Evolutionary conservation across 768 basidiomycete genomes (phyloP).

Genomic region (Dictyophora rubrovolvata): DNA sequence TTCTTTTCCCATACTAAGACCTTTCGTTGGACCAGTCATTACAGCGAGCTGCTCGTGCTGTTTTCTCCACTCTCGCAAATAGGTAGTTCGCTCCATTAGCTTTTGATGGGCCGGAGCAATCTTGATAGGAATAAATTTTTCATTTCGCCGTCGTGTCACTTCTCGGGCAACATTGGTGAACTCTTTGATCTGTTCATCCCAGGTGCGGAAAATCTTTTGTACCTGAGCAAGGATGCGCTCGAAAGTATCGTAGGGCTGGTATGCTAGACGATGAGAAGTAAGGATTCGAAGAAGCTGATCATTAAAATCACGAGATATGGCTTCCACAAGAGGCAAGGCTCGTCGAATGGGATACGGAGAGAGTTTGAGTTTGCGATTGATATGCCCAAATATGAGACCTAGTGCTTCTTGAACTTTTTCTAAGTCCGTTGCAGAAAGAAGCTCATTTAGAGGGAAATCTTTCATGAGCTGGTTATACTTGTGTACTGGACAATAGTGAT

Average conservation of each 20-base stretch:
- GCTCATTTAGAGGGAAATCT: slow-evolving; percentile 95
- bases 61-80: slow-evolving; percentile 86
- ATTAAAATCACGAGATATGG: slow-evolving; percentile 96
- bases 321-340: slow-evolving; percentile 93
- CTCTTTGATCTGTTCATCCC: slow-evolving; percentile 87
- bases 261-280: slow-evolving; percentile 83
- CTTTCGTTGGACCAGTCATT: slow-evolving; percentile 94
- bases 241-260: slow-evolving; percentile 90
- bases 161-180: slow-evolving; percentile 91
- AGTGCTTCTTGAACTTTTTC: slow-evolving; percentile 91
- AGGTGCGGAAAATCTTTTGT: slow-evolving; percentile 69
- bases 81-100: slow-evolving; percentile 77
- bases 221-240: slow-evolving; percentile 73
- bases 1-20: slow-evolving; percentile 62
- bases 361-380: slow-evolving; percentile 90
- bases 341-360: slow-evolving; percentile 96
- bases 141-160: slow-evolving; percentile 77
- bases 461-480: slow-evolving; percentile 99
- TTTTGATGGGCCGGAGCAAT: slow-evolving; percentile 84
- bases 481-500: slow-evolving; percentile 47
- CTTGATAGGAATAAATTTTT: slow-evolving; percentile 96
- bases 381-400: slow-evolving; percentile 78
- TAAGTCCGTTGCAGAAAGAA: slow-evolving; percentile 91
- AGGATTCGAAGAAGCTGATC: slow-evolving; percentile 88
- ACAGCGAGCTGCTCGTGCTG: slow-evolving; percentile 96